Evolutionary conservation across 1,139 yeast genomes (phyloP).

Genomic region (Sugiyamaella castrensis): DNA sequence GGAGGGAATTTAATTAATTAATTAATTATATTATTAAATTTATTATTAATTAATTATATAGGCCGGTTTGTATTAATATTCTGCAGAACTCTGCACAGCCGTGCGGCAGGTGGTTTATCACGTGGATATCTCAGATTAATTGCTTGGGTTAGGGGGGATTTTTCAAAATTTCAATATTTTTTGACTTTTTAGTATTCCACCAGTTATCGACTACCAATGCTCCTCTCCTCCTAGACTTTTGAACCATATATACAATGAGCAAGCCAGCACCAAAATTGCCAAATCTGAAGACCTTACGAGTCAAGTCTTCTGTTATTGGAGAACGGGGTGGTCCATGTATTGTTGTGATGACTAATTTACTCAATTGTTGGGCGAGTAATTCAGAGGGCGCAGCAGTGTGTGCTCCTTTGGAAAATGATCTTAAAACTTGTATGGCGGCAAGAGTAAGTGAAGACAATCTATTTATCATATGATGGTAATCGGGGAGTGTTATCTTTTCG

Average conservation of each 20-base stretch:
- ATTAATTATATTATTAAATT: too few relatives aligned
- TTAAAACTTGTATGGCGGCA: conserved; percentile 53
- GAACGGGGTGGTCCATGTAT: conserved; percentile 65
- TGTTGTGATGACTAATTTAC: conserved; percentile 76
- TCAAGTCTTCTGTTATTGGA: conserved; percentile 60
- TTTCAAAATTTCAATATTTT: background rate
- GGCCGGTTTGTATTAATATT: too few relatives aligned
- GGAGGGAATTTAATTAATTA: too few relatives aligned
- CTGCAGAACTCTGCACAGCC: too few relatives aligned
- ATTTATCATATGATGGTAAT: background rate
- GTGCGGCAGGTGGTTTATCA: too few relatives aligned
- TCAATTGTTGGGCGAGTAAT: conserved; percentile 96
- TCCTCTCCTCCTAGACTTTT: background rate
- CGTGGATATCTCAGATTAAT: too few relatives aligned
- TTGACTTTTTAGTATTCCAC: conserved; percentile 1
- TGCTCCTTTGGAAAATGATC: conserved; percentile 54
- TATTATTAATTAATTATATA: too few relatives aligned
- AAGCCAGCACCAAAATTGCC: conserved; percentile 49
- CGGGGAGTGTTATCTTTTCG: too few relatives aligned
- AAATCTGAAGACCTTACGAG: conserved; percentile 71
- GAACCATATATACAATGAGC: conserved; percentile 23
- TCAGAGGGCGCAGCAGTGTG: conserved; percentile 78
- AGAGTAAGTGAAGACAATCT: conserved; percentile 25
- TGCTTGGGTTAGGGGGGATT: background rate
- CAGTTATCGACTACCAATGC: background rate